Evolutionary conservation across 331 rosid genomes (phyloP), one percentile per base, ranked within the genome.

Genomic region (Saraca asoca): DNA sequence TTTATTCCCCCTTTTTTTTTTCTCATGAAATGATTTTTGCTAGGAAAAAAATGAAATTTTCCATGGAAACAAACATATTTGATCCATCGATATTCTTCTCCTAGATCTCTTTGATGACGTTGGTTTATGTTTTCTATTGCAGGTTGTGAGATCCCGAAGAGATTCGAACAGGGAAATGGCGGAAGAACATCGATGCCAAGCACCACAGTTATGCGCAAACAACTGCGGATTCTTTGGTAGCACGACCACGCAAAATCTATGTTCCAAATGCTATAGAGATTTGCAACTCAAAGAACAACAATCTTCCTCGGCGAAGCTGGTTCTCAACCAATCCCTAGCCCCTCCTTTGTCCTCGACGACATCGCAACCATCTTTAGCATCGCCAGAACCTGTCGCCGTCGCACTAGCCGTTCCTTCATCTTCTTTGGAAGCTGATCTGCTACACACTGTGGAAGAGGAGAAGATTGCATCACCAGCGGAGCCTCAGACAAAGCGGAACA

Each of bases 191-290:
- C 19, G 84, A 61, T 82, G 82, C 73, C 87, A 76, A 71, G 73
- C 82, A 14, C 82, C 75, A 15, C 53, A 62, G 18, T 75, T 82
- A 0, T 82, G 87, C 73, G 74, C 53, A 5, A 82, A 82, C 68
- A 82, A 82, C 73, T 82, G 85, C 35, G 87, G 87, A 0, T 79
- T 82, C 52, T 79, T 88, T 5, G 97, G 97, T 6, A 84, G 84
- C 45, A 84, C 84, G 0, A 84, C 95, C 7, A 91, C 84, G 34
- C 82, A 76, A 41, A 77, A 88, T 48, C 70, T 91, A 5, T 91
- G 97, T 10, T 91, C 97, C 1, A 91, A 85, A 55, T 91, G 97
- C 60, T 79, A 82, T 74, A 77, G 93, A 58, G 97, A 87, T 79
- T 58, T 88, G 17, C 88, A 86, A 71, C 58, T 84, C 15, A 81